phyloP scores from a whole-genome alignment of 169 alveolate genomes.

The Plasmodium cynomolgi region DNA sequence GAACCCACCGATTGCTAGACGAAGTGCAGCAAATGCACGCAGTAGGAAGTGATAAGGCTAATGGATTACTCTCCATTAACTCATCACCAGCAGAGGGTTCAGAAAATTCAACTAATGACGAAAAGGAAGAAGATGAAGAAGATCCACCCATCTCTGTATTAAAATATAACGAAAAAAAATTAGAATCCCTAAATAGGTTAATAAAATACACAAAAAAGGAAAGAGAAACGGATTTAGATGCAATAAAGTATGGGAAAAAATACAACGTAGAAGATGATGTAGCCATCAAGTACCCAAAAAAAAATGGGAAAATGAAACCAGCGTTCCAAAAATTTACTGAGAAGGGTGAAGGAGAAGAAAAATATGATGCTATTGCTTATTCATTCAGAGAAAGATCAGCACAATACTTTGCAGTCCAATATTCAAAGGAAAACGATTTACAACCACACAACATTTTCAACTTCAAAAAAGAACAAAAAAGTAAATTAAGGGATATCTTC shows the following conservation, averaged over 20 bases:
- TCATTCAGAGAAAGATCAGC: background rate
- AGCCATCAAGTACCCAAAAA: background rate
- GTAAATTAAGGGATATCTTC: background rate
- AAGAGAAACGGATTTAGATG: background rate
- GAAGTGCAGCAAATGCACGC: background rate
- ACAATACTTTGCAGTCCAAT: background rate
- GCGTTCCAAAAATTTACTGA: background rate
- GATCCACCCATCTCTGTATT: background rate
- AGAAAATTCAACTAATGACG: background rate
- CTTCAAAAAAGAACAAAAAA: background rate
- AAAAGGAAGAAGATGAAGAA: background rate
- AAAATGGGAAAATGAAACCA: background rate
- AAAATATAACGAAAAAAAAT: background rate
- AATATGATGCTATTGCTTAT: background rate
- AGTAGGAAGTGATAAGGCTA: background rate
- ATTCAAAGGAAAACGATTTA: background rate
- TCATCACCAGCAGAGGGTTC: background rate
- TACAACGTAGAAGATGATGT: background rate
- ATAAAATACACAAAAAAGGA: background rate
- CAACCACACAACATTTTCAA: background rate
- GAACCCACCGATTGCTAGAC: background rate
- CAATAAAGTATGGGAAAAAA: background rate
- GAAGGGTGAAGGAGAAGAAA: background rate
- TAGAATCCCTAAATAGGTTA: background rate
- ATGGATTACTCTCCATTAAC: background rate